Evolutionary conservation across 306 rosid genomes (phyloP), one percentile per base, ranked within the genome.

Genomic region (Cucurbita maxima): DNA sequence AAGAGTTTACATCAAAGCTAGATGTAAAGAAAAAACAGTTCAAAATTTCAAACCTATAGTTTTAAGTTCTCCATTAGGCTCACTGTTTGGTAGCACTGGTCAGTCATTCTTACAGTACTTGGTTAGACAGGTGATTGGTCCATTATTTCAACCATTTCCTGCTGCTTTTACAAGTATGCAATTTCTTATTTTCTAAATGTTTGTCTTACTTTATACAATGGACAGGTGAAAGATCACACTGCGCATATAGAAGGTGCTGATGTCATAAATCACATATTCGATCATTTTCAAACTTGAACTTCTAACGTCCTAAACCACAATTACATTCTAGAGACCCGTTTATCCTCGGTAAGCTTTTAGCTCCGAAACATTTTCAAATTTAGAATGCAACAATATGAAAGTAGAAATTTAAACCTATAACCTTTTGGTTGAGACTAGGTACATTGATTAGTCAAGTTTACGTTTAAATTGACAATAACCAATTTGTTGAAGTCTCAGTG

Each of bases 181-280:
- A 0, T 50, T 51, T 48, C 58, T 70, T 70, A 15, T n/a, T 25
- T 30, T 70, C 45, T 48, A 70, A 9, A 7, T 69, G 14, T 50
- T 69, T 16, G 50, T 67, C 18, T 7, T 67, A 22, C 73, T 68
- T 7, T 14, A 12, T 25, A 25, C 3, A 41, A 25, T 57, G 55
- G 70, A 78, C 82, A 94, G 99, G 99, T 94, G 67, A 94, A 91
- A 85, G 85, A 94, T 79, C 79, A 79, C 79, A 75, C 73, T 47
- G 78, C 75, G 50, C 97, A 91, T 75, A 83, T 79, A 75, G 99
- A 94, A 86, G 99, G 99, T 15, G 99, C 89, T 37, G 99, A 94
- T 83, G 97, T 94, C 75, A 85, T 94, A 25, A 83, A 83, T 47
- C 96, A 94, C 82, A 94, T 94, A 85, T 89, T 94, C 10, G 95